A percentile compares a stretch with the other conserved stretches of the same genome.
These are phyloP conservation scores for Mytilinidion resinicola DNA, from an alignment of 495 filamentous ascomycete genomes.

Conservation along the genomic window DNA sequence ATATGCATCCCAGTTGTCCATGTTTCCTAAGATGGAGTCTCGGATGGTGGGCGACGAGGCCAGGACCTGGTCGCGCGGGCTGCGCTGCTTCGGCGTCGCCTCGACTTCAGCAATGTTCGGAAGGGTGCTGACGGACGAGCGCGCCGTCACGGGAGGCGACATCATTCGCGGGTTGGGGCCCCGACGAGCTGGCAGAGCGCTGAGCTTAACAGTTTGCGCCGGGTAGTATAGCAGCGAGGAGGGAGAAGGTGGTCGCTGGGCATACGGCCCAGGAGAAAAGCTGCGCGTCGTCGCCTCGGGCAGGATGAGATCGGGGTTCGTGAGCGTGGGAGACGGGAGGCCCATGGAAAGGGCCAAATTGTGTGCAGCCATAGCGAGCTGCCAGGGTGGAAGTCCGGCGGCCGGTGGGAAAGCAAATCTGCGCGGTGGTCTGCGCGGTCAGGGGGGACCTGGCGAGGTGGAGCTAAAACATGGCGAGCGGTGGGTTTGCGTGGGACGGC, in stretches of 20 bases:
- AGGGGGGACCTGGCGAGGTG: neutral
- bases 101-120: constrained; percentile 17
- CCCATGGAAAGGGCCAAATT: constrained; percentile 1
- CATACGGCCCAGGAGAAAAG: constrained; percentile 17
- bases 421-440: neutral
- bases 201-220: constrained; percentile 15
- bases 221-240: constrained; percentile 17
- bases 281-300: constrained; percentile 43
- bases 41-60: constrained; percentile 26
- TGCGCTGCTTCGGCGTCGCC: constrained; percentile 4
- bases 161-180: constrained; percentile 6
- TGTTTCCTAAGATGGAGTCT: neutral
- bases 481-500: neutral
- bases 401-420: neutral
- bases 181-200: constrained; percentile 14
- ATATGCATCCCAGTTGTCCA: neutral
- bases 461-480: neutral
- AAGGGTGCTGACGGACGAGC: constrained; percentile 19
- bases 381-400: neutral
- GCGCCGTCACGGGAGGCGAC: constrained; percentile 17
- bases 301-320: constrained; percentile 92
- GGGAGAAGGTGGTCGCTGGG: constrained; percentile 23
- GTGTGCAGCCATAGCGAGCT: neutral
- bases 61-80: constrained; percentile 10
- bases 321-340: constrained; percentile 65